Percentiles rank a stretch among this genome's conserved stretches.
These are phyloP conservation scores for Microbotryum intermedium DNA, from an alignment of 1,284 basidiomycete species.

Conservation along the genomic window DNA sequence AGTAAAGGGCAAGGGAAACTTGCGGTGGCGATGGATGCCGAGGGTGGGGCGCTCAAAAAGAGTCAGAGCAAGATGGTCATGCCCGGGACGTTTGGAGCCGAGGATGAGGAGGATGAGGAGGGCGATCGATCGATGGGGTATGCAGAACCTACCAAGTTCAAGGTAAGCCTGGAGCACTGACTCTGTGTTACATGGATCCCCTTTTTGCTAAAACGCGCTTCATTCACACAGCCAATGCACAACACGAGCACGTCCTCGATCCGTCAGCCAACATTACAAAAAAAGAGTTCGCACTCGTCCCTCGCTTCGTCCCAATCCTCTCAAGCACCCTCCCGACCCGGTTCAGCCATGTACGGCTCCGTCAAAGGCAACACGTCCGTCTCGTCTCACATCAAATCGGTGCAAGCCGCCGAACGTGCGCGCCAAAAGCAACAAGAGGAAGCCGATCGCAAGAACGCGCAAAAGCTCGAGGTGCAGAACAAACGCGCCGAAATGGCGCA, in stretches of 20 bases:
- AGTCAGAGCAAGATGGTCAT: slow-evolving; percentile 19
- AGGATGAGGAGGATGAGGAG: slow-evolving; percentile 1
- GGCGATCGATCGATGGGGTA: slow-evolving; percentile 10
- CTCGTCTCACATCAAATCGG: no score
- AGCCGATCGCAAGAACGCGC: slow-evolving; percentile 62
- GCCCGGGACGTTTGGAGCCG: slow-evolving; percentile 20
- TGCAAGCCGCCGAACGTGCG: no score
- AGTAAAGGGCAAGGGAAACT: neutral
- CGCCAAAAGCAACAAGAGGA: slow-evolving; percentile 78
- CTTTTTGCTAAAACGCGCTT: no score
- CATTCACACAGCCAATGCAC: slow-evolving; percentile 6
- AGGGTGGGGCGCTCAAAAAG: neutral
- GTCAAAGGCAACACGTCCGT: neutral
- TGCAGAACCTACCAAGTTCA: no score
- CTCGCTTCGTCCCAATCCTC: slow-evolving; percentile 22
- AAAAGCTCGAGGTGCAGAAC: slow-evolving; percentile 68
- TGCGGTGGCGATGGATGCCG: slow-evolving; percentile 4
- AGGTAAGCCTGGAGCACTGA: no score
- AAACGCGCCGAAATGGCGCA: slow-evolving; percentile 63
- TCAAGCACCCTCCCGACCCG: neutral
- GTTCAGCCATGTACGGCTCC: slow-evolving; percentile 1
- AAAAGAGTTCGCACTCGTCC: slow-evolving; percentile 9
- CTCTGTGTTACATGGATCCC: no score
- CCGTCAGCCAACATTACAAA: neutral
- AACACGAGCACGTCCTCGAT: neutral